phyloP scores from a whole-genome alignment of 2,329 filamentous ascomycete species.

The Parastagonospora nodorum region DNA sequence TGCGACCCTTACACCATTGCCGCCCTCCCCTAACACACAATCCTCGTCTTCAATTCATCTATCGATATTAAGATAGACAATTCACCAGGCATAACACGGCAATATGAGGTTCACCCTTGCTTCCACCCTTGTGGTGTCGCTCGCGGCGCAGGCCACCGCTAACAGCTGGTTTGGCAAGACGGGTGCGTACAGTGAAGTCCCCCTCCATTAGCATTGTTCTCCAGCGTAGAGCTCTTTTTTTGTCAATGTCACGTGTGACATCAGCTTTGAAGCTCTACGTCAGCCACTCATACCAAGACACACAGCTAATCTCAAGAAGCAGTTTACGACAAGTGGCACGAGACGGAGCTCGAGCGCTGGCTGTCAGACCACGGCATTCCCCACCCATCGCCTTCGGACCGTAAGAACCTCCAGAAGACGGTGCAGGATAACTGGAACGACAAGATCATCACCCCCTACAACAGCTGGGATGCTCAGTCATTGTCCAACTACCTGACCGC shows the following conservation, averaged over 20 bases:
- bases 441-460: conserved; percentile 76
- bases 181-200: conserved; percentile 62
- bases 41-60: conserved; percentile 20
- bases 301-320: conserved; percentile 26
- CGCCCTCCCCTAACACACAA: conserved; percentile 6
- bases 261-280: neutral
- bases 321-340: conserved; percentile 99
- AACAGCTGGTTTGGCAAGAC: conserved; percentile 87
- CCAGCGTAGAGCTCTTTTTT: neutral
- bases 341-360: conserved; percentile 97
- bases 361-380: conserved; percentile 89
- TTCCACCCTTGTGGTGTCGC: conserved; percentile 70
- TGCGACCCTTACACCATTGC: conserved; percentile 13
- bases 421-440: conserved; percentile 88
- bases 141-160: conserved; percentile 73
- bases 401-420: conserved; percentile 91
- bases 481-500: conserved; percentile 69
- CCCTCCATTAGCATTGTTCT: conserved; percentile 18
- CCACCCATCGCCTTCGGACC: conserved; percentile 86
- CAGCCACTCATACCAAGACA: conserved; percentile 5
- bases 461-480: conserved; percentile 73
- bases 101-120: conserved; percentile 78
- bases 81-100: conserved; percentile 35
- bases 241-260: neutral
- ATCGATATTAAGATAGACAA: conserved; percentile 22